Conservation (phyloP, 805 yeast species). For the Hanseniaspora nectarophila region DNA sequence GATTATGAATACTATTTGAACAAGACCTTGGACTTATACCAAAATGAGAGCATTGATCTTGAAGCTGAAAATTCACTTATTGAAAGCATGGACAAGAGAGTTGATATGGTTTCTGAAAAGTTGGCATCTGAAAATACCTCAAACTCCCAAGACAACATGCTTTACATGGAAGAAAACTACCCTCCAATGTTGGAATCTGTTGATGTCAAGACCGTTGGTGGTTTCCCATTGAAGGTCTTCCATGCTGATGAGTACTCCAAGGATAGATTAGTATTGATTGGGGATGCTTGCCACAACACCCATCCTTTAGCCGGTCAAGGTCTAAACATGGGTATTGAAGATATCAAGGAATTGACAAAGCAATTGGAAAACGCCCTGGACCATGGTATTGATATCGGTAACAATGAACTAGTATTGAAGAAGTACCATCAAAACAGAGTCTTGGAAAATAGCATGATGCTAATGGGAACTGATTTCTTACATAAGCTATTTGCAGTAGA, state of each 20-base stretch:
- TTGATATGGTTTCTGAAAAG: conserved; percentile 24
- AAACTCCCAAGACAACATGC: conserved; percentile 25
- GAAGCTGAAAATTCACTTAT: conserved; percentile 39
- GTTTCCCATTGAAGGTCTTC: conserved; percentile 76
- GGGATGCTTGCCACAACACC: conserved; percentile 96
- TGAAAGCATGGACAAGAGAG: conserved; percentile 67
- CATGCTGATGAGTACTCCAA: conserved; percentile 84
- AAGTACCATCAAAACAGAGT: conserved; percentile 78
- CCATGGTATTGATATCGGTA: conserved; percentile 83
- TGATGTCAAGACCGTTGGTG: conserved; percentile 56
- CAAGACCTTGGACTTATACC: conserved; percentile 19
- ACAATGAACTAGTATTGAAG: conserved; percentile 57
- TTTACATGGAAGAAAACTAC: conserved; percentile 43
- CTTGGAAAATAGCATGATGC: conserved; percentile 62
- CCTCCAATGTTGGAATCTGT: conserved; percentile 59
- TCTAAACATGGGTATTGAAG: conserved; percentile 92
- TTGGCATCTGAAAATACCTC: conserved; percentile 23
- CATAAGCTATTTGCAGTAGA: conserved; percentile 69
- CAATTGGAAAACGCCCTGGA: conserved; percentile 59
- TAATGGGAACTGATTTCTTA: conserved; percentile 84
- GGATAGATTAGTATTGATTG: conserved; percentile 81
- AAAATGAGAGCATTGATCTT: conserved; percentile 19
- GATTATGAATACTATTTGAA: conserved; percentile 57
- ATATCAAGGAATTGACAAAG: conserved; percentile 57
- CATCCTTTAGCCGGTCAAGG: conserved; percentile 99